Conservation (phyloP, 495 filamentous ascomycete genomes). For the Saxophila tyrrhenica region DNA sequence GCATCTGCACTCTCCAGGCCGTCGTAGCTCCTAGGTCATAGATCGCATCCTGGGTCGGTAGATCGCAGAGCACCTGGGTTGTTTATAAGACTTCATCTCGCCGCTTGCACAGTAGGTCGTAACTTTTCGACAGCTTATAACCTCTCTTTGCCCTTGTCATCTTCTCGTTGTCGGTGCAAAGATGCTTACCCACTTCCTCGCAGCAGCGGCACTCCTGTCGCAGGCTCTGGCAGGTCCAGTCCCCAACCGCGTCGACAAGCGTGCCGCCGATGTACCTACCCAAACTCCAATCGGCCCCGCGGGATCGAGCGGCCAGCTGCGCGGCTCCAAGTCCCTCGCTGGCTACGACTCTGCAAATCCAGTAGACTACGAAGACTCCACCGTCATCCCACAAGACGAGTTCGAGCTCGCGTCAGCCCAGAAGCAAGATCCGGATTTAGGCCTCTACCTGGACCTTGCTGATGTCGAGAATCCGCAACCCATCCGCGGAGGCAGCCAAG, state of each 20-base stretch:
- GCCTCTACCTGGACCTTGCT: conserved; percentile 52
- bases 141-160: no score
- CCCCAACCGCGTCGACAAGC: background rate
- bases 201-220: background rate
- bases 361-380: conserved; percentile 1
- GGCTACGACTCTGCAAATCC: background rate
- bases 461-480: conserved; percentile 55
- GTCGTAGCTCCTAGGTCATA: no score
- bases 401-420: conserved; percentile 42
- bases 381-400: conserved; percentile 17
- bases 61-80: background rate
- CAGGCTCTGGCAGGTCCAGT: background rate
- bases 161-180: background rate
- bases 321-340: background rate
- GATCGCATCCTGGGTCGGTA: background rate
- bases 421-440: conserved; percentile 43
- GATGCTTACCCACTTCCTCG: background rate
- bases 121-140: no score
- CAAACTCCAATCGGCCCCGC: conserved; percentile 2
- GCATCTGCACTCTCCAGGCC: no score
- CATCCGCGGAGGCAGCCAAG: conserved; percentile 44
- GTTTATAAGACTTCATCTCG: no score
- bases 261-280: background rate
- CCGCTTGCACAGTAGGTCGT: no score
- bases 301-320: background rate